Evolutionary conservation across 148 eudicot species (phyloP).

Genomic region (Chenopodium album): DNA sequence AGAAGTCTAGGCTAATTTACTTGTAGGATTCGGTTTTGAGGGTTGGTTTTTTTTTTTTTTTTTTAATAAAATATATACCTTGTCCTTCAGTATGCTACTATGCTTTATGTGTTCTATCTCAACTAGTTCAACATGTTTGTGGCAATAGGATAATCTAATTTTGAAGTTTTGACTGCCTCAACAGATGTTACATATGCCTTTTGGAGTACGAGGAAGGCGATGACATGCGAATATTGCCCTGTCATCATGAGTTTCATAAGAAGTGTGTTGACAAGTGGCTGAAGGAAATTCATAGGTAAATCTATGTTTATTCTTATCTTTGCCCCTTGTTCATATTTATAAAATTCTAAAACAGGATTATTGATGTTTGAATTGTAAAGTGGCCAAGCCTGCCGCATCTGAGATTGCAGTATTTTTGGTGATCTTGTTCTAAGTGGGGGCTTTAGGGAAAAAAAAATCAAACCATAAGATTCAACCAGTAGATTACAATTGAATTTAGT

Average conservation of each 20-base stretch:
- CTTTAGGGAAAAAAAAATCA: not conserved
- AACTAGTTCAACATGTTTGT: not conserved
- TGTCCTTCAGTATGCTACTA: not conserved
- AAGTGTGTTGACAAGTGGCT: conserved; percentile 94
- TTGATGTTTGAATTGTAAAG: not conserved
- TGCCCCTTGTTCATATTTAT: not conserved
- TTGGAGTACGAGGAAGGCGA: conserved; percentile 98
- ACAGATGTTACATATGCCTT: conserved; percentile 96
- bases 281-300: conserved; percentile 92
- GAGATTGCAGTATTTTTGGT: not conserved
- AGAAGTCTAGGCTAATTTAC: not conserved
- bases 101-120: not conserved
- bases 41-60: too few species aligned
- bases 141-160: not conserved
- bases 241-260: conserved; percentile 92
- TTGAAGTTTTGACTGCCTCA: conserved; percentile 11
- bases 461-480: not conserved
- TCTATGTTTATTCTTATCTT: not conserved
- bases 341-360: not conserved
- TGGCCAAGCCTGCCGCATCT: not conserved
- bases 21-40: not conserved
- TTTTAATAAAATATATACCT: too few species aligned
- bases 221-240: conserved; percentile 67
- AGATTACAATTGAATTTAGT: not conserved
- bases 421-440: not conserved